A percentile compares a stretch with the other conserved stretches of the same genome.
phyloP scores from a whole-genome alignment of 2,329 filamentous ascomycete genomes.

The Plenodomus lindquistii region DNA sequence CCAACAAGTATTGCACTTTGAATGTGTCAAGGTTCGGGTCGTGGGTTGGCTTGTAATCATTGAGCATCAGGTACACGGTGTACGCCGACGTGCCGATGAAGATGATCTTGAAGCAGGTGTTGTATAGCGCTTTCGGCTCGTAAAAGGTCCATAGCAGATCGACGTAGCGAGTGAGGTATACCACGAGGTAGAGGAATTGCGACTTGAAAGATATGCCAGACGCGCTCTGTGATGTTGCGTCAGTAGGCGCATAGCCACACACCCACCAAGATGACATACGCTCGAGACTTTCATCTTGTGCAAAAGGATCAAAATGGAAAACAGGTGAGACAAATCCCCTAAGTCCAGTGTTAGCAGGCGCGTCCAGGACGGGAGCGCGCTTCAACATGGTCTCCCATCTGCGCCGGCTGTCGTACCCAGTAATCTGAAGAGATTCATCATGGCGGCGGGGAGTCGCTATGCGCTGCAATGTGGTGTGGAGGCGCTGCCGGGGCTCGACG shows the following conservation, averaged over 20 bases:
- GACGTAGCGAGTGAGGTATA: slow-evolving; percentile 92
- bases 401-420: slow-evolving; percentile 55
- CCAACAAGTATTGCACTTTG: slow-evolving; percentile 91
- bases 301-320: slow-evolving; percentile 90
- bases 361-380: neutral
- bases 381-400: neutral
- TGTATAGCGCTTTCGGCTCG: slow-evolving; percentile 72
- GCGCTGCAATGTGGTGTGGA: slow-evolving; percentile 17
- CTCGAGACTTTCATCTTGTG: slow-evolving; percentile 93
- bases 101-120: slow-evolving; percentile 92
- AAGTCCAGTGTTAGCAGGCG: slow-evolving; percentile 24
- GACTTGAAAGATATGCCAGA: slow-evolving; percentile 99
- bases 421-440: slow-evolving; percentile 72
- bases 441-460: slow-evolving; percentile 37
- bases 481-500: slow-evolving; percentile 17
- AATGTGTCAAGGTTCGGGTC: slow-evolving; percentile 97
- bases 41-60: slow-evolving; percentile 95
- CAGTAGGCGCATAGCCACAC: slow-evolving; percentile 12
- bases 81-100: slow-evolving; percentile 91
- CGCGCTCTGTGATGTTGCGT: slow-evolving; percentile 70
- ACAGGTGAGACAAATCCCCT: slow-evolving; percentile 95
- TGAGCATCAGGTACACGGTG: slow-evolving; percentile 97
- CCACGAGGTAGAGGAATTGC: slow-evolving; percentile 89
- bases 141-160: slow-evolving; percentile 85
- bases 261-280: slow-evolving; percentile 57